Base-by-base conservation (phyloP, 2,329 filamentous ascomycete genomes). In the Fulvia fulva region DNA sequence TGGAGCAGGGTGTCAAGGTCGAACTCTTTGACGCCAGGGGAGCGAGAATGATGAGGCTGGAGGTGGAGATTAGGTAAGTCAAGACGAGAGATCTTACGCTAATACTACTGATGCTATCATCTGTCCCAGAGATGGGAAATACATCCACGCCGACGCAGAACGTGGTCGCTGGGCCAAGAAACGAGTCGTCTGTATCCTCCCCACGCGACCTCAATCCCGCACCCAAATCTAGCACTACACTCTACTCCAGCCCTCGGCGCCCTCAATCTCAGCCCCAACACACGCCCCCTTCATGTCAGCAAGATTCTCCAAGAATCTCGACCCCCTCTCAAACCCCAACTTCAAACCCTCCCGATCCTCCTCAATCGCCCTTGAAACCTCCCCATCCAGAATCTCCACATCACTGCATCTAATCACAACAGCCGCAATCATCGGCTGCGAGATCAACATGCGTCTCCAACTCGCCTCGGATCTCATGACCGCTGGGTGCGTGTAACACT, bases 141-240 rank as follows among this genome's bases (percentile, higher is more conserved):
- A 55, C 30, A 43, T 55, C 12, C 46, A 43, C 41, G 44, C 30
- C 19, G 53, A 55, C 49, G 53, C 53, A 3, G 43, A 45, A 22
- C 23, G 53, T 16, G 53, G 19, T 22, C 41, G 32, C 6, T 55
- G 53, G 53, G 41, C 53, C 11, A 55, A 55, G 25, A 55, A 55
- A 25, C 46, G 43, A 12, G 53, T 55, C n/a, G 28, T 55, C 30
- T 34, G 30, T 34, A 34, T 8, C 30, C 8, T 34, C 30, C 30
- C 30, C 11, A 34, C 30, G 6, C 30, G 9, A 34, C 30, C 8
- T 14, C 28, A 30, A 12, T 12, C 28, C 28, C 28, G 12, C 6
- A 6, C 28, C 28, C 28, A 30, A 30, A 30, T 30, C 28, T 30
- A 30, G 28, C 5, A 30, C 28, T 30, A 30, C 6, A 30, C 28